Evolutionary conservation across 164 flowering plant genomes (phyloP).

Genomic region (Vitis labrusca): DNA sequence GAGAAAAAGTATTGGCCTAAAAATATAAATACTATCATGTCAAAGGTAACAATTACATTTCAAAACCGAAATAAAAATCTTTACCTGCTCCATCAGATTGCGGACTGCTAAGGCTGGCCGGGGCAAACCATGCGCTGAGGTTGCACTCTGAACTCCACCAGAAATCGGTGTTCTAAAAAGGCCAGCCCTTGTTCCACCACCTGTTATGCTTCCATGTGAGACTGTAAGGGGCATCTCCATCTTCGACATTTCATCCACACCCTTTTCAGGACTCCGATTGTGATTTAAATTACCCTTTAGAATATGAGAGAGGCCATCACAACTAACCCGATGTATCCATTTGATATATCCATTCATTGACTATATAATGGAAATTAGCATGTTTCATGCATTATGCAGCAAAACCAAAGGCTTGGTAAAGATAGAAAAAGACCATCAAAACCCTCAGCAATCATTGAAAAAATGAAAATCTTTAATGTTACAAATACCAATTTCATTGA

Average conservation of each 20-base stretch:
- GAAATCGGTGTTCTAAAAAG: conserved; percentile 98
- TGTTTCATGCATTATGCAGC: background rate
- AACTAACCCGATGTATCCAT: conserved; percentile 31
- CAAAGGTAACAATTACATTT: background rate
- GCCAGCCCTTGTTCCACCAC: conserved; percentile 82
- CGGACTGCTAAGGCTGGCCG: conserved; percentile 97
- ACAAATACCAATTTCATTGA: too few relatives aligned
- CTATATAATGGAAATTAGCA: conserved; percentile 10
- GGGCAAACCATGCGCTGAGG: conserved; percentile 97
- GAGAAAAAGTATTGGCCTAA: background rate
- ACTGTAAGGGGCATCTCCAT: conserved; percentile 24
- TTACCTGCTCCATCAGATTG: conserved; percentile 98
- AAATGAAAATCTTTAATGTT: too few relatives aligned
- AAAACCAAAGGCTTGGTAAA: background rate
- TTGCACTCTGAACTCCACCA: conserved; percentile 99
- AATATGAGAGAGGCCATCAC: conserved; percentile 41
- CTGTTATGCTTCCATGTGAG: conserved; percentile 31
- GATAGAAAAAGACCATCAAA: background rate
- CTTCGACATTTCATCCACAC: conserved; percentile 24
- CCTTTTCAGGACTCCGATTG: conserved; percentile 26
- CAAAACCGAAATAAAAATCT: background rate
- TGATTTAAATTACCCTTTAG: conserved; percentile 57
- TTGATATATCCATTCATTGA: conserved; percentile 22
- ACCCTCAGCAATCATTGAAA: background rate
- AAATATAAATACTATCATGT: too few relatives aligned